Percentiles rank a stretch among this genome's conserved stretches.
These are phyloP conservation scores for Astragalus membranaceus DNA, from an alignment of 306 rosid species.

Conservation along the genomic window DNA sequence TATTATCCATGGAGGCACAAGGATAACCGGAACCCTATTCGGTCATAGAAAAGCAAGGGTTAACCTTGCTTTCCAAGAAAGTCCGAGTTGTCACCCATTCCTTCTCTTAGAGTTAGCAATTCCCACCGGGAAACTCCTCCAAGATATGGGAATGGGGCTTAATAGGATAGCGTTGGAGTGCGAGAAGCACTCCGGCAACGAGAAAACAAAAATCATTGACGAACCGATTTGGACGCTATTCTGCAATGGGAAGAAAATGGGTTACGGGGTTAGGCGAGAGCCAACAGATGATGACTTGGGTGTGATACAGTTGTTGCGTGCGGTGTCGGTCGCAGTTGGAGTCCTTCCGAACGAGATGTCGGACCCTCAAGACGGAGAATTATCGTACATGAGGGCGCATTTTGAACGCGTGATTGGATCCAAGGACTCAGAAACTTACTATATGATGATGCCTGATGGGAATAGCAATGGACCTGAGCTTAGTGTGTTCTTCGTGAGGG, in stretches of 20 bases:
- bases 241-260: slow-evolving; percentile 71
- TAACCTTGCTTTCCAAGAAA: slow-evolving; percentile 70
- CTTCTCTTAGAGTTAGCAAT: slow-evolving; percentile 65
- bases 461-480: slow-evolving; percentile 58
- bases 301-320: slow-evolving; percentile 66
- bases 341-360: slow-evolving; percentile 49
- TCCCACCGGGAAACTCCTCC: slow-evolving; percentile 56
- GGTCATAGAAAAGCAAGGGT: slow-evolving; percentile 56
- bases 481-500: slow-evolving; percentile 61
- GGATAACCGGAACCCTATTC: slow-evolving; percentile 72
- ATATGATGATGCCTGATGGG: slow-evolving; percentile 78
- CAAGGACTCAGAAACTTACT: slow-evolving; percentile 73
- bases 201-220: slow-evolving; percentile 50
- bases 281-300: slow-evolving; percentile 57
- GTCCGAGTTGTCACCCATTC: slow-evolving; percentile 44
- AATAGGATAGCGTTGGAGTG: slow-evolving; percentile 75
- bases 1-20: slow-evolving; percentile 46
- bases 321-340: slow-evolving; percentile 67
- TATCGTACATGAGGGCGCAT: slow-evolving; percentile 65
- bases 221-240: slow-evolving; percentile 77
- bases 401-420: slow-evolving; percentile 79
- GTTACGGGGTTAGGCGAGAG: slow-evolving; percentile 72
- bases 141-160: slow-evolving; percentile 67
- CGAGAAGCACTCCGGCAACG: slow-evolving; percentile 34
- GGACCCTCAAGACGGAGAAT: slow-evolving; percentile 45